These are phyloP conservation scores for Immersiella caudata DNA, from an alignment of 495 filamentous ascomycete genomes.

Conservation along the genomic window DNA sequence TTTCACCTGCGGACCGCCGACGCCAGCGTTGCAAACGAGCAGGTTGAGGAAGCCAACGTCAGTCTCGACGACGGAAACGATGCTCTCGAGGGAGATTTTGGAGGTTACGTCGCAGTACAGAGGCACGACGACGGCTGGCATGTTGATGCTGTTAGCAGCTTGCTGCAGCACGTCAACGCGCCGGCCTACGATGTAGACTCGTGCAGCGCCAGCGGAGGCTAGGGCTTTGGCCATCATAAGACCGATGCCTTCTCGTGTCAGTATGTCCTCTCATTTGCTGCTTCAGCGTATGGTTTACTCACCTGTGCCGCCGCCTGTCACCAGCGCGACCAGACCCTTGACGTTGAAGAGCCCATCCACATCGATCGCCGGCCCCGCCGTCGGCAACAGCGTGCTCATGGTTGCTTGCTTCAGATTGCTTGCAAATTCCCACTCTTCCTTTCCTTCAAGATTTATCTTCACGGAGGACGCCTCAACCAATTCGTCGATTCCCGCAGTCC, in stretches of 20 bases:
- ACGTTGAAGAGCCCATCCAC: conserved; percentile 58
- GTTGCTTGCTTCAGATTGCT: neutral
- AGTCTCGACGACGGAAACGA: conserved; percentile 53
- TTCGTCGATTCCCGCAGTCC: too few relatives aligned
- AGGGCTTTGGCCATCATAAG: conserved; percentile 69
- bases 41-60: conserved; percentile 65
- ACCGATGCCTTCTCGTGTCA: conserved; percentile 55
- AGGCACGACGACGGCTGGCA: conserved; percentile 55
- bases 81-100: conserved; percentile 58
- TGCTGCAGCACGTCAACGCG: conserved; percentile 58
- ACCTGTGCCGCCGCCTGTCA: conserved; percentile 68
- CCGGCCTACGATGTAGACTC: conserved; percentile 75
- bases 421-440: too few relatives aligned
- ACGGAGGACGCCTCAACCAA: too few relatives aligned
- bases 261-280: neutral
- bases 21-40: conserved; percentile 69
- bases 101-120: conserved; percentile 68
- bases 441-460: too few relatives aligned
- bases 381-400: neutral
- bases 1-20: conserved; percentile 55
- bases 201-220: conserved; percentile 58
- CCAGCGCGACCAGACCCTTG: conserved; percentile 61
- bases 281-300: neutral
- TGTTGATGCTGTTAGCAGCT: conserved; percentile 45
- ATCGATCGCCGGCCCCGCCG: conserved; percentile 29